These are phyloP conservation scores for Sherardia arvensis DNA, from an alignment of 257 asterid species.

Conservation along the genomic window DNA sequence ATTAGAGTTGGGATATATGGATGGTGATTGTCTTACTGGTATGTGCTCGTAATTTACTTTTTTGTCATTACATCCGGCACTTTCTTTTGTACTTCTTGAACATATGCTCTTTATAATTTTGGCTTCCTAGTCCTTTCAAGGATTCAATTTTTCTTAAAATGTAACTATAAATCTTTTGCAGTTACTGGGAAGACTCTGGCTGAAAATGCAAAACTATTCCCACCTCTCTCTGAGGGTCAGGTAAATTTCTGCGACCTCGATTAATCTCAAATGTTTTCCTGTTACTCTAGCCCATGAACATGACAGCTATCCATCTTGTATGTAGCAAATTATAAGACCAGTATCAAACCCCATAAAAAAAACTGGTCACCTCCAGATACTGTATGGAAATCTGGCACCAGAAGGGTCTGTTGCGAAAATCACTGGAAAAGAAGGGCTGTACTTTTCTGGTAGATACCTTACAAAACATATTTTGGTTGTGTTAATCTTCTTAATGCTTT, in stretches of 20 bases:
- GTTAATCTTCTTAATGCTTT: not conserved
- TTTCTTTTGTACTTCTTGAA: no score
- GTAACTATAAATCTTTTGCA: conserved; percentile 15
- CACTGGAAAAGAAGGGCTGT: conserved; percentile 95
- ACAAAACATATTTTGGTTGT: not conserved
- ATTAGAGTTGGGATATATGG: conserved; percentile 65
- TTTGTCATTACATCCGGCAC: not conserved
- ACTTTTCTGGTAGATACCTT: conserved; percentile 55
- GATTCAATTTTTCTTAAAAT: no score
- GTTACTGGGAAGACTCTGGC: conserved; percentile 93
- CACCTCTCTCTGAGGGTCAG: conserved; percentile 79
- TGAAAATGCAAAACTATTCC: conserved; percentile 82
- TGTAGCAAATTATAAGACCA: conserved; percentile 88
- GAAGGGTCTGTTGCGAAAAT: conserved; percentile 98
- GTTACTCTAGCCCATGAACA: not conserved
- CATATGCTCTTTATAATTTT: no score
- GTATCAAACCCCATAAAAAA: conserved; percentile 78
- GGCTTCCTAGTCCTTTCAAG: no score
- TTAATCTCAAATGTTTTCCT: conserved; percentile 7
- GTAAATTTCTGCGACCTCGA: conserved; percentile 22
- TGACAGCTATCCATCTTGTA: conserved; percentile 8
- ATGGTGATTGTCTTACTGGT: conserved; percentile 93
- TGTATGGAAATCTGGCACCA: conserved; percentile 92
- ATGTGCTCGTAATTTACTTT: not conserved
- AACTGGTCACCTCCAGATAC: conserved; percentile 89